Evolutionary conservation across 78 protist genomes (phyloP), one percentile per base, ranked within the genome.

Genomic region (Pelomyxa schiedti): DNA sequence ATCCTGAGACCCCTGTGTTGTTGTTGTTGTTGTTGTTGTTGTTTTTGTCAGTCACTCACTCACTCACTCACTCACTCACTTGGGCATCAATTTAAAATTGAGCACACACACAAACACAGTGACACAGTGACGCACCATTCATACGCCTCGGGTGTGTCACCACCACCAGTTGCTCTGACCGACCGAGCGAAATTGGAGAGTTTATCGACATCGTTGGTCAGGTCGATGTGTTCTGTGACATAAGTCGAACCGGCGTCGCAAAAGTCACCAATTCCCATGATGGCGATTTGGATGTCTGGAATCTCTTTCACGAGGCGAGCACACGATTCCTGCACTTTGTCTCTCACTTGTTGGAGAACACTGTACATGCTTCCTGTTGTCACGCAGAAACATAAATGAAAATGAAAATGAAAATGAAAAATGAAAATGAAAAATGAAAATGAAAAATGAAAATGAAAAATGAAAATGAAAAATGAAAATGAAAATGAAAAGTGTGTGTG

Each of bases 261-360:
- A 28, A 76, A 84, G 42, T 84, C 88, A 40, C 88, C 88, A 35
- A 68, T 8, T n/a, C 72, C 88, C 76, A 84, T 84, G 1, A 84
- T 70, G 53, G 81, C 88, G 73, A 84, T 84, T n/a, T 53, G 38
- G 40, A 79, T 77, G 38, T 65, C 66, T 39, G 77, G 77, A 3
- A 74, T 84, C 41, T 79, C 88, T 28, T 72, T 76, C 79, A 84
- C 74, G 38, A 84, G 66, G 29, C 88, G 75, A 42, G 32, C 76
- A 4, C 72, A 76, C 7, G 88, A 74, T 8, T 78, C 38, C 1
- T 28, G 68, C 24, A 84, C 78, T 39, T 84, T 78, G 29, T 8
- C 32, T 35, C 75, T 66, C 1, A 84, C 88, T 8, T 65, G 38
- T 28, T 41, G 26, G 29, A 84, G 70, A 41, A n/a, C 24, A 9